Evolutionary conservation across 768 basidiomycete species (phyloP).

Genomic region (Lentinus tigrinus): DNA sequence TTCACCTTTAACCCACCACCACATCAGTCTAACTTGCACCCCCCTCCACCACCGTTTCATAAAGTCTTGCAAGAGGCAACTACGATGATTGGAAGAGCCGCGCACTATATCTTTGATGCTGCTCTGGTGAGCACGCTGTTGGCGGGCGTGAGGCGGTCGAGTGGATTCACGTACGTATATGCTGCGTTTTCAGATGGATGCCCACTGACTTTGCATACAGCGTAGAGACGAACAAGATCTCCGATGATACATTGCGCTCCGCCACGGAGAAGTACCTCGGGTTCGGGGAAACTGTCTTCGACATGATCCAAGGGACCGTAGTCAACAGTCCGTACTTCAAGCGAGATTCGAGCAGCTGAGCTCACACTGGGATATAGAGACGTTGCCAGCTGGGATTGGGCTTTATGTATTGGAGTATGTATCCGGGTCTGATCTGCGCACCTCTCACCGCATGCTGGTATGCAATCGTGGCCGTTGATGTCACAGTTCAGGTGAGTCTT

Average conservation of each 20-base stretch:
- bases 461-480: not conserved
- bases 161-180: constrained; percentile 79
- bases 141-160: constrained; percentile 88
- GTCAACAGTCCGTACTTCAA: constrained; percentile 86
- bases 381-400: not conserved
- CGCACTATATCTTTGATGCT: constrained; percentile 84
- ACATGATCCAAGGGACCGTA: constrained; percentile 78
- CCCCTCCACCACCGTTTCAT: not conserved
- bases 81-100: constrained; percentile 65
- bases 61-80: not conserved
- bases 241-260: constrained; percentile 75
- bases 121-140: constrained; percentile 84
- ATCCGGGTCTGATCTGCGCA: constrained; percentile 1
- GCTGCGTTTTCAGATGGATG: constrained; percentile 3
- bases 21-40: not conserved
- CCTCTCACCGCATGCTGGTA: not conserved
- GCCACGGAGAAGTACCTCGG: constrained; percentile 81
- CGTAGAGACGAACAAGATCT: constrained; percentile 66
- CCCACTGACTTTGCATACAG: not conserved
- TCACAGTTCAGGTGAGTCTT: too few relatives aligned
- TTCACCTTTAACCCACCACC: too few relatives aligned
- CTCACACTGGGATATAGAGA: not conserved
- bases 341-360: constrained; percentile 44
- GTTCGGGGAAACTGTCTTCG: constrained; percentile 87
- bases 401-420: constrained; percentile 8